Base-by-base conservation (phyloP, 1,284 basidiomycete genomes). In the Neolentinus lepideus region DNA sequence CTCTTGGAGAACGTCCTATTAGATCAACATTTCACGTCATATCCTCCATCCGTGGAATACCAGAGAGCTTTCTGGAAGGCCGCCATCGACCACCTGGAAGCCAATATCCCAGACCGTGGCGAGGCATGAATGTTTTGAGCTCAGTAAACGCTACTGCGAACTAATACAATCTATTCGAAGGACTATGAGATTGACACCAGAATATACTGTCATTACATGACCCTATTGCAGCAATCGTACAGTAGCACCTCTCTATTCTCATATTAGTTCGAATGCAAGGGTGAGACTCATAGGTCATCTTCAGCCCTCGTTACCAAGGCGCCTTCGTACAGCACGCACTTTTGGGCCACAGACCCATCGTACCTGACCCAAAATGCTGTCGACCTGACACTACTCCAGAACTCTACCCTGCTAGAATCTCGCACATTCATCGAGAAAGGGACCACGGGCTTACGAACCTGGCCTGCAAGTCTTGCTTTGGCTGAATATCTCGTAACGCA, bases 371-470 rank as follows among this genome's bases (percentile, higher is more conserved):
- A 51, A 35, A 55, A 54, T 27, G 12, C 29, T 1, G 56, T 69
- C 9, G 62, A 69, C 53, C 43, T 68, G 2, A 53, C 56, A 2
- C 21, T 60, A 14, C 74, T 73, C 57, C 69, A 74, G 29, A 76
- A 67, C 8, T 70, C 76, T 16, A 89, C 88, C 0, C 67, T 91
- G 2, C 70, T 85, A 11, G 88, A 91, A 67, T 88, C 89, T 1
- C 79, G 83, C 2, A 84, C 80, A 0, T 81, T 75, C 1, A 83
- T 90, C 27, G 86, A 90, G 66, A 73, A 73, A 47, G 88, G 89
- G 1, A 90, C 88, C 0, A 91, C 88, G 0, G 89, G 89, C 3
- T 67, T 90, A 46, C 76, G 84, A 54, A 91, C 88, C 1, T 91
- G 89, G 89, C 72, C 76, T 25, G 86, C 88, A 1, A 85, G 86